Base-by-base conservation (phyloP, 345 rosid genomes). In the Sapria himalayana region DNA sequence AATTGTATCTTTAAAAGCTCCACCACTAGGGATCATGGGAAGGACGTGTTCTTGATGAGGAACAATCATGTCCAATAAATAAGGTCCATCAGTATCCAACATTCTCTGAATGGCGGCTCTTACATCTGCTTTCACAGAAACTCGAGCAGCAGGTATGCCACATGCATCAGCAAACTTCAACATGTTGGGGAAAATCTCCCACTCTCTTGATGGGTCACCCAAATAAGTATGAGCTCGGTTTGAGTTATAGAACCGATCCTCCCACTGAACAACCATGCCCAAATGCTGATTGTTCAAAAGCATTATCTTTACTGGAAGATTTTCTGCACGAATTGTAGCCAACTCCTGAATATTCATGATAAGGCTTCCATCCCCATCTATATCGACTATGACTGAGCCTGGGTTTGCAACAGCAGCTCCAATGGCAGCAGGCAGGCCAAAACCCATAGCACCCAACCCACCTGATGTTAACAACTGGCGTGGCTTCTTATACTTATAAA, bases 401-500 rank as follows among this genome's bases (percentile, higher is more conserved):
- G 99, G 96, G 23, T 77, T 75, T 0, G 99, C 99, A 9, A 84
- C 93, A 5, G 95, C 78, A 15, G 99, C 95, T 36, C 99, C 99
- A n/a, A 84, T 67, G 0, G 99, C 95, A 54, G 95, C 93, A 2
- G 93, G 99, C 41, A 89, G 60, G 40, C 99, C 99, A 22, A 89
- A 89, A 41, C 99, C 95, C 99, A 84, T 89, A 24, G 95, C 99
- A 10, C 99, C 99, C 10, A 89, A 67, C 2, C 99, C 99, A 4
- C 68, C 86, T 2, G 95, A 84, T 0, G 99, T 71, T 55, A 84
- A 33, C 95, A 93, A 89, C 48, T 84, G 95, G 21, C 81, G 78
- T 12, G 99, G 85, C 41, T 59, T 84, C 48, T 59, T 71, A 52
- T 80, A 91, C 56, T 77, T 91, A 72, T 91, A 91, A 56, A 74